These are phyloP conservation scores for Proliferodiscus dingleyae DNA, from an alignment of 2,329 filamentous ascomycete genomes.

Conservation along the genomic window DNA sequence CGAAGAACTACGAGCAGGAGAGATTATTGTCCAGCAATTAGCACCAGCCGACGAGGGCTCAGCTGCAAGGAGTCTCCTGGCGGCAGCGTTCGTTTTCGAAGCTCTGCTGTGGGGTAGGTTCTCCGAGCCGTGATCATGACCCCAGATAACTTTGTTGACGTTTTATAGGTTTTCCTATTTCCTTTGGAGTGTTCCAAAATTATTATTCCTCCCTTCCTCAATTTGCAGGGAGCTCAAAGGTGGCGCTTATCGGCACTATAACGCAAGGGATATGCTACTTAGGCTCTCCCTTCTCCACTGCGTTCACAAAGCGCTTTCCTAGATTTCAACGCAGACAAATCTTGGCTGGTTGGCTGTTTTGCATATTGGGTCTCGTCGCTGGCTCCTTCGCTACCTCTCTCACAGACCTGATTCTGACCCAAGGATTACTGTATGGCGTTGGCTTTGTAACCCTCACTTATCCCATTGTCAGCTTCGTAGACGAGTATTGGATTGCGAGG, in stretches of 20 bases:
- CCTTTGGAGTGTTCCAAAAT: slow-evolving; percentile 67
- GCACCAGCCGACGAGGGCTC: no score
- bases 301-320: slow-evolving; percentile 32
- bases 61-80: slow-evolving; percentile 12
- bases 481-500: slow-evolving; percentile 56
- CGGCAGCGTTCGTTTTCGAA: slow-evolving; percentile 17
- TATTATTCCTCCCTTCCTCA: slow-evolving; percentile 58
- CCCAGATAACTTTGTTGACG: slow-evolving; percentile 30
- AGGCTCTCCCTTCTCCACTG: slow-evolving; percentile 32
- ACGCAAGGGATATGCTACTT: slow-evolving; percentile 32
- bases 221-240: slow-evolving; percentile 44
- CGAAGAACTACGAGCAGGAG: no score
- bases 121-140: background rate
- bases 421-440: slow-evolving; percentile 57
- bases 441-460: slow-evolving; percentile 52
- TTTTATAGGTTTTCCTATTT: slow-evolving; percentile 57
- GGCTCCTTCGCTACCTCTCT: slow-evolving; percentile 51
- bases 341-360: slow-evolving; percentile 37
- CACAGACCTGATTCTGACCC: slow-evolving; percentile 51
- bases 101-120: slow-evolving; percentile 15
- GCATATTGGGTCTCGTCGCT: slow-evolving; percentile 34
- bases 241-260: slow-evolving; percentile 58
- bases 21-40: no score
- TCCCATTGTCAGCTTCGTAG: slow-evolving; percentile 53
- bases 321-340: slow-evolving; percentile 35